A percentile compares a stretch with the other conserved stretches of the same genome.
These are phyloP conservation scores for Aspergillus puulaauensis DNA, from an alignment of 2,329 filamentous ascomycete genomes.

Conservation along the genomic window DNA sequence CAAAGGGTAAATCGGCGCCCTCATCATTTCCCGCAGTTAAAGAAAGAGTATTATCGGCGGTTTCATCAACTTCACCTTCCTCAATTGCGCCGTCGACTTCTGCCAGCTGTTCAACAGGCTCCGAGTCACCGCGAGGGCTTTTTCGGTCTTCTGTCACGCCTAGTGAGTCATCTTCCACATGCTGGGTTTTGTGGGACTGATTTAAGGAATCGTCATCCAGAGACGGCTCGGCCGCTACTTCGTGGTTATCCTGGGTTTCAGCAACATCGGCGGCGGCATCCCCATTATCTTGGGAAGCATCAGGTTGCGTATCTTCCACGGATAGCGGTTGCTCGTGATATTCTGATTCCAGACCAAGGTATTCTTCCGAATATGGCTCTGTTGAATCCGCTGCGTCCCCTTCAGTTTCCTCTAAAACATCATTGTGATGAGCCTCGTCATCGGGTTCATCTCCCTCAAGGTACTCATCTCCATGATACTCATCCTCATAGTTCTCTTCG, in stretches of 20 bases:
- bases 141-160: slow-evolving; percentile 34
- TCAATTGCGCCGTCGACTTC: slow-evolving; percentile 15
- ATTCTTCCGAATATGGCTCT: slow-evolving; percentile 14
- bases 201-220: slow-evolving; percentile 15
- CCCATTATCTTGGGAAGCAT: slow-evolving; percentile 13
- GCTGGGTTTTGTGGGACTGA: slow-evolving; percentile 15
- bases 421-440: slow-evolving; percentile 17
- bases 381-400: slow-evolving; percentile 7
- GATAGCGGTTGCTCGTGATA: slow-evolving; percentile 12
- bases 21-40: slow-evolving; percentile 14
- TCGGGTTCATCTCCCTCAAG: slow-evolving; percentile 23
- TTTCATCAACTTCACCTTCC: slow-evolving; percentile 16
- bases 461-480: slow-evolving; percentile 43
- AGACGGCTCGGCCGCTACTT: slow-evolving; percentile 21
- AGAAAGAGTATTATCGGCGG: slow-evolving; percentile 17
- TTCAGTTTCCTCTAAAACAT: slow-evolving; percentile 15
- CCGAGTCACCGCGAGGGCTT: slow-evolving; percentile 20
- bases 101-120: slow-evolving; percentile 10
- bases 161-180: slow-evolving; percentile 30
- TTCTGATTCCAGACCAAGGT: slow-evolving; percentile 6
- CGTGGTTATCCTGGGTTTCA: slow-evolving; percentile 12
- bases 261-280: slow-evolving; percentile 12
- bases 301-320: slow-evolving; percentile 13
- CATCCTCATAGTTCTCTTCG: slow-evolving; percentile 14
- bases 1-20: slow-evolving; percentile 25